phyloP scores from a whole-genome alignment of 495 filamentous ascomycete genomes.

The Cercophora samala region DNA sequence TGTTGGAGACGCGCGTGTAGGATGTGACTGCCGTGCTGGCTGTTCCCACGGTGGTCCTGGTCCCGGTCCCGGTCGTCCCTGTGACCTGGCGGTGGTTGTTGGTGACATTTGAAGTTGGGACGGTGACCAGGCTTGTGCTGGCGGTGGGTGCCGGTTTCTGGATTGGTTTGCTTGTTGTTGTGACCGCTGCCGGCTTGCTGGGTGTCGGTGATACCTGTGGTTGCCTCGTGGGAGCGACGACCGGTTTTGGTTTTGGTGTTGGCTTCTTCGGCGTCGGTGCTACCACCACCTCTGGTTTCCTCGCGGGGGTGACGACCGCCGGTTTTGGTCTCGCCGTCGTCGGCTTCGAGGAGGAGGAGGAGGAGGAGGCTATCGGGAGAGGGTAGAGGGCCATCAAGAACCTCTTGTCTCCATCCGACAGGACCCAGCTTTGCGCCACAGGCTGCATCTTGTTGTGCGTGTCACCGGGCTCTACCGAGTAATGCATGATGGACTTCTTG shows the following conservation, averaged over 20 bases:
- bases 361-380: not conserved
- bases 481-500: not conserved
- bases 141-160: not conserved
- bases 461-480: not conserved
- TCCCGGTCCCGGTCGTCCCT: too few species aligned
- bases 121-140: not conserved
- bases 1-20: not conserved
- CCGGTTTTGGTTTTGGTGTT: not conserved
- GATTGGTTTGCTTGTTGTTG: not conserved
- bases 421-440: not conserved
- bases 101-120: not conserved
- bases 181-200: not conserved
- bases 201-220: not conserved
- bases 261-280: too few species aligned
- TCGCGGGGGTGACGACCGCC: too few species aligned
- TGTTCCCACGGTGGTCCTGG: not conserved
- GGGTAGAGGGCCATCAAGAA: not conserved
- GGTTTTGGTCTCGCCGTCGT: too few species aligned
- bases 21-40: not conserved
- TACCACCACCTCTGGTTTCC: too few species aligned
- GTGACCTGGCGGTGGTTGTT: not conserved
- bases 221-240: not conserved
- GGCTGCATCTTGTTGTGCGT: not conserved
- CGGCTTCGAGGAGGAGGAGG: too few species aligned
- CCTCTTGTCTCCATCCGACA: not conserved